Base-by-base conservation (phyloP, 1,139 yeast genomes). In the Candida pseudoviswanathii region DNA sequence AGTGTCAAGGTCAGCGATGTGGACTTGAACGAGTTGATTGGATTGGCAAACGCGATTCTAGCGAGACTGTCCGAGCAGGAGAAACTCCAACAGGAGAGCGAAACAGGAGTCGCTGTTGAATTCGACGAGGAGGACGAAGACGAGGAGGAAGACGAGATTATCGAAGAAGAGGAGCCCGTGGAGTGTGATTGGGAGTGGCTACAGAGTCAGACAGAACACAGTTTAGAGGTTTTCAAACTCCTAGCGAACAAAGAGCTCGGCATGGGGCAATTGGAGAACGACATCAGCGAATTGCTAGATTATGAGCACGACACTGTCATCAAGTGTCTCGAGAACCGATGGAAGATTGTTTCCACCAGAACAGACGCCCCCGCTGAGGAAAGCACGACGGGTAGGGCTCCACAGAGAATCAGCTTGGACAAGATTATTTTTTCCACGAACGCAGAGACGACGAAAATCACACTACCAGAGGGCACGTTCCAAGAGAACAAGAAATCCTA, bases 401-500 rank as follows among this genome's bases (percentile, higher is more conserved):
- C 94, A 0, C 70, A 72, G 47, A 67, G 81, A 31, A 77, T 90
- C 2, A 91, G 89, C 59, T 68, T 92, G 9, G 84, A 81, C 24
- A 75, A 82, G 9, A 67, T 88, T 9, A 75, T 75, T 0, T 87
- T 90, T 59, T 76, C 87, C 0, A 89, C 82, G 57, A 68, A 86
- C 7, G 79, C 87, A 81, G 78, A 92, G 1, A 76, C 79, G 2
- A 70, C 85, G 1, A 86, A 85, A 54, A 82, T 94, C 16, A 78
- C 78, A 48, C 77, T 94, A 11, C 98, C 99, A 0, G 80, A 80
- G 51, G 96, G 96, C 1, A 86, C 98, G 0, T 88, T 81, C 61
- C 92, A 88, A 63, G 84, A 87, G 54, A 80, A 82, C 10, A 85
- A 85, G 54, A 83, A 82, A 53, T 70, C 81, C 4, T 94, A 94